Evolutionary conservation across 495 filamentous ascomycete genomes (phyloP).

Genomic region (Tuber umbilicatum): DNA sequence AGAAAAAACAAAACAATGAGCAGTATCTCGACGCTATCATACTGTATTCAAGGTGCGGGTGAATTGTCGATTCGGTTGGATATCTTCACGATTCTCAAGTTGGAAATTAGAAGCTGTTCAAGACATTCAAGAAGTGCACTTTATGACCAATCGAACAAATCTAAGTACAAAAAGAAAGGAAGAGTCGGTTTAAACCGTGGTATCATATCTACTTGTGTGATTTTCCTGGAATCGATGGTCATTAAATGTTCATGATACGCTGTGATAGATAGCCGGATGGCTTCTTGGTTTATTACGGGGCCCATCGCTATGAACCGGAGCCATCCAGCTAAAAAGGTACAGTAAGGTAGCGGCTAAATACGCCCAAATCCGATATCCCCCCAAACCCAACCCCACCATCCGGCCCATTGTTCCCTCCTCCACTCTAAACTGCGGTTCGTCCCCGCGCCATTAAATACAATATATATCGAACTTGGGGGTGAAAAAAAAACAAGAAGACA

Average conservation of each 20-base stretch:
- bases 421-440: neutral
- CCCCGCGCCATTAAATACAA: neutral
- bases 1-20: neutral
- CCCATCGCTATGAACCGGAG: neutral
- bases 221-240: neutral
- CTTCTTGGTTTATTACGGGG: neutral
- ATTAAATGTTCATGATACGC: neutral
- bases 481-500: neutral
- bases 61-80: neutral
- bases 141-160: neutral
- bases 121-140: conserved; percentile 2
- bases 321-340: neutral
- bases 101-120: neutral
- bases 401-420: neutral
- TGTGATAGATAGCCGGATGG: neutral
- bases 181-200: neutral
- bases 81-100: neutral
- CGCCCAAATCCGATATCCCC: neutral
- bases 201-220: neutral
- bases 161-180: neutral
- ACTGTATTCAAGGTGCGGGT: neutral
- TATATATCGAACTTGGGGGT: neutral
- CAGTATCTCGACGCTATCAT: neutral
- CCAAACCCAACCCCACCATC: neutral
- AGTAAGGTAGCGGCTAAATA: neutral